These are phyloP conservation scores for Selaginella tamariscina DNA, from an alignment of 75 land plant species.

Conservation along the genomic window DNA sequence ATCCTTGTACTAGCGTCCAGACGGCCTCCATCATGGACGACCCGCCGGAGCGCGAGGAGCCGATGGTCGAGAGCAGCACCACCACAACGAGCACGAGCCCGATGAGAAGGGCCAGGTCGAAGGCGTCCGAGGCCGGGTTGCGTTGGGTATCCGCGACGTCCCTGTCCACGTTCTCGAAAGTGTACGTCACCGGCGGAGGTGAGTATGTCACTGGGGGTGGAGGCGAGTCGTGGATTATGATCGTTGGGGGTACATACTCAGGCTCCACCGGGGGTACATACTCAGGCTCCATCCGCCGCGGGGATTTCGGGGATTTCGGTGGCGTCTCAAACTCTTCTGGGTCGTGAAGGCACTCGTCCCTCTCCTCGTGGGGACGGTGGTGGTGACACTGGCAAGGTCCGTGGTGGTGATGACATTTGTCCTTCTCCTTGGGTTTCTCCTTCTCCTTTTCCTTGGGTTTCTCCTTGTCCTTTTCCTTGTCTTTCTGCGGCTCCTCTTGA, in stretches of 20 bases:
- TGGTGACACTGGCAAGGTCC: neutral
- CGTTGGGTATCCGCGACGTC: neutral
- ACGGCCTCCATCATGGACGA: neutral
- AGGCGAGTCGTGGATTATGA: neutral
- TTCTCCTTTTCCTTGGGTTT: neutral
- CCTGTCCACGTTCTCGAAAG: neutral
- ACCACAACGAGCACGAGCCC: neutral
- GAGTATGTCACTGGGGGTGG: neutral
- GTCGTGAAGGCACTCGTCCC: too few species aligned
- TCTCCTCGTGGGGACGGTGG: neutral
- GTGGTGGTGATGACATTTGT: neutral
- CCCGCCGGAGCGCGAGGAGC: neutral
- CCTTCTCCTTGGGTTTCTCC: neutral
- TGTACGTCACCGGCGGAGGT: neutral
- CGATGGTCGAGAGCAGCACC: neutral
- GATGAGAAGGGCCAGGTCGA: neutral
- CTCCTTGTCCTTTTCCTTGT: neutral
- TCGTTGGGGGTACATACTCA: neutral
- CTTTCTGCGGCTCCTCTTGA: neutral
- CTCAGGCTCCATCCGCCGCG: neutral
- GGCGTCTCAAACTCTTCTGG: too few species aligned
- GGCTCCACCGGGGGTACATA: neutral
- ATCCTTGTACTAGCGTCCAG: neutral
- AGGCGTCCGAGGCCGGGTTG: neutral
- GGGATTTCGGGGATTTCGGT: neutral